Conservation (phyloP, 129 eudicot species). For the Flaveria brownii region DNA sequence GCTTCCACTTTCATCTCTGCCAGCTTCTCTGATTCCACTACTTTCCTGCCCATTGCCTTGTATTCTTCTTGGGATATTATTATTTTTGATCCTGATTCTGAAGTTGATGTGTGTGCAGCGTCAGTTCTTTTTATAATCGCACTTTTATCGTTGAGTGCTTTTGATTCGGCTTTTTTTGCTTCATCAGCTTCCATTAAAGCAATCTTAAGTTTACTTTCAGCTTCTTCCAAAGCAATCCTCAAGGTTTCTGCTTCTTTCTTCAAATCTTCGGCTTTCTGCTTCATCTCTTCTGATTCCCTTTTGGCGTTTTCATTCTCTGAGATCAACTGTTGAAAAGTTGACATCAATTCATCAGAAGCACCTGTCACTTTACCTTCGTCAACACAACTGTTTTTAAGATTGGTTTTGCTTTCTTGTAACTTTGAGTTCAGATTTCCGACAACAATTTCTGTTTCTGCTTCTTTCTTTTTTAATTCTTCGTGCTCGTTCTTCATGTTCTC, state of each 20-base stretch:
- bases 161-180: constrained; percentile 70
- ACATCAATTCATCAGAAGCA: constrained; percentile 66
- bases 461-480: constrained; percentile 64
- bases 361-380: constrained; percentile 67
- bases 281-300: constrained; percentile 70
- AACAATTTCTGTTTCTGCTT: constrained; percentile 61
- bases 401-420: constrained; percentile 68
- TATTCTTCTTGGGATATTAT: constrained; percentile 75
- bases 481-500: constrained; percentile 68
- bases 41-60: constrained; percentile 76
- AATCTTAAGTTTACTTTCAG: constrained; percentile 48
- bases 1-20: constrained; percentile 80
- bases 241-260: constrained; percentile 63
- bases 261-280: constrained; percentile 59
- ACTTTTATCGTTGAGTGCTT: constrained; percentile 56
- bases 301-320: constrained; percentile 62
- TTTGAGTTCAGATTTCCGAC: constrained; percentile 71
- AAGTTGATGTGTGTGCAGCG: constrained; percentile 73
- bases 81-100: constrained; percentile 70
- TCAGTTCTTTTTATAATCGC: constrained; percentile 56
- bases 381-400: constrained; percentile 56
- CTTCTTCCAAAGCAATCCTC: constrained; percentile 52
- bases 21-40: constrained; percentile 67
- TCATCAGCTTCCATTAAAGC: constrained; percentile 72
- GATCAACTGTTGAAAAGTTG: constrained; percentile 58